Percentiles rank a stretch among this genome's conserved stretches.
Evolutionary conservation across 1,139 yeast genomes (phyloP).

Genomic region (Hansenula sp.): DNA sequence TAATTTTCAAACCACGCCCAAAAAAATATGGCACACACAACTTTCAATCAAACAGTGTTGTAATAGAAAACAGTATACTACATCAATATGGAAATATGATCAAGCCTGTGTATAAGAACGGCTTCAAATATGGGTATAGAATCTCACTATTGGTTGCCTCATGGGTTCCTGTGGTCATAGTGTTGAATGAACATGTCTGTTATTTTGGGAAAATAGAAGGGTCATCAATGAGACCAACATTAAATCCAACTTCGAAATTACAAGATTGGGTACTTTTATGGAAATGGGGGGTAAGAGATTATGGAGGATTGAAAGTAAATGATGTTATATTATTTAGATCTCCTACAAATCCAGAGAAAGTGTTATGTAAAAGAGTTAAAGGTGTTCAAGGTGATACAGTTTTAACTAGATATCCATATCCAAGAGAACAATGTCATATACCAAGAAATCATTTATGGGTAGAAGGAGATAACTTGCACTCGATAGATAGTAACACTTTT

Average conservation of each 20-base stretch:
- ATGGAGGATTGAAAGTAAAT: slow-evolving; percentile 46
- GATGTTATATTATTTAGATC: slow-evolving; percentile 78
- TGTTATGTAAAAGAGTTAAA: slow-evolving; percentile 72
- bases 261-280: slow-evolving; percentile 70
- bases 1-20: too few relatives aligned
- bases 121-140: slow-evolving; percentile 19
- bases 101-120: slow-evolving; percentile 3
- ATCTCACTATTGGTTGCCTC: slow-evolving; percentile 29
- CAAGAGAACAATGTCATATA: slow-evolving; percentile 51
- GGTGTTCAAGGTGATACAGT: slow-evolving; percentile 72
- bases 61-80: not conserved
- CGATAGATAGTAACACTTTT: slow-evolving; percentile 77
- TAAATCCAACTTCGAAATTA: slow-evolving; percentile 62
- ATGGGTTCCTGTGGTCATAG: slow-evolving; percentile 80
- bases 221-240: slow-evolving; percentile 82
- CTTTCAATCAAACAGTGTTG: too few relatives aligned
- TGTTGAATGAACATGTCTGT: slow-evolving; percentile 65
- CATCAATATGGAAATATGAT: slow-evolving; percentile 3
- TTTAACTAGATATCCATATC: slow-evolving; percentile 59
- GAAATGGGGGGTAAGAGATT: slow-evolving; percentile 52
- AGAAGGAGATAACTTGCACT: slow-evolving; percentile 89
- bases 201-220: slow-evolving; percentile 81
- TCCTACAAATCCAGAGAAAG: slow-evolving; percentile 70
- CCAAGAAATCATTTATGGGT: slow-evolving; percentile 90
- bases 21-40: too few relatives aligned